Percentiles rank a stretch among this genome's conserved stretches.
Conservation (phyloP, 202 grass and related monocot species). For the Musa balbisiana region DNA sequence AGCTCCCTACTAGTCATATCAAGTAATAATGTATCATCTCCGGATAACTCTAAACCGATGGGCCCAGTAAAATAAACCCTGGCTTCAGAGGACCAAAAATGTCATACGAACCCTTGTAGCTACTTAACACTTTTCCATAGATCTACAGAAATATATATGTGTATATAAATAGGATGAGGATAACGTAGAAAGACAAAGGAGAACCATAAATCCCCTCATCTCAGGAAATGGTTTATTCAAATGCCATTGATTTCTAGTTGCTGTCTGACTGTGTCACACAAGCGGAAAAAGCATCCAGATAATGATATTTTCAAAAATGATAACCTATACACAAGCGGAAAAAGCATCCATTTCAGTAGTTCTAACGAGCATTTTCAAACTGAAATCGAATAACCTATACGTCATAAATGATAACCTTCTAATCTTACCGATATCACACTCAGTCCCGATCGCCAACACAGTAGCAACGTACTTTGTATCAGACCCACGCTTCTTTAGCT, state of each 20-base stretch:
- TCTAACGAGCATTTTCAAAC: not conserved
- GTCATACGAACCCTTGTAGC: not conserved
- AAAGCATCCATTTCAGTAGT: not conserved
- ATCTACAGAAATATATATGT: not conserved
- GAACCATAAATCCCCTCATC: not conserved
- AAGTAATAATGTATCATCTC: not conserved
- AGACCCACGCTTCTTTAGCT: slow-evolving; percentile 94
- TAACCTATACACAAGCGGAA: not conserved
- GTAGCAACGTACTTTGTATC: slow-evolving; percentile 94
- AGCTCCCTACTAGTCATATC: not conserved
- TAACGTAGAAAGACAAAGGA: not conserved
- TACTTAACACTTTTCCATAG: not conserved
- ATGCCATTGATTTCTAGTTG: not conserved
- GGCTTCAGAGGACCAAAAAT: not conserved
- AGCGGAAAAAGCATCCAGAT: not conserved
- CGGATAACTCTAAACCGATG: not conserved
- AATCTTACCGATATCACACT: slow-evolving; percentile 76
- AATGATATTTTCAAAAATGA: not conserved
- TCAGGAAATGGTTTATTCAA: not conserved
- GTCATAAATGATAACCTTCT: not conserved
- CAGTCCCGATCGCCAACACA: slow-evolving; percentile 83
- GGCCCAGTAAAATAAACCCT: not conserved
- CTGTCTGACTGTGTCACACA: not conserved
- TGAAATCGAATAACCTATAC: not conserved
- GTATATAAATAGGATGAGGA: too few species aligned